Evolutionary conservation across 1,284 basidiomycete genomes (phyloP).

Genomic region (Sanghuangporus baumii): DNA sequence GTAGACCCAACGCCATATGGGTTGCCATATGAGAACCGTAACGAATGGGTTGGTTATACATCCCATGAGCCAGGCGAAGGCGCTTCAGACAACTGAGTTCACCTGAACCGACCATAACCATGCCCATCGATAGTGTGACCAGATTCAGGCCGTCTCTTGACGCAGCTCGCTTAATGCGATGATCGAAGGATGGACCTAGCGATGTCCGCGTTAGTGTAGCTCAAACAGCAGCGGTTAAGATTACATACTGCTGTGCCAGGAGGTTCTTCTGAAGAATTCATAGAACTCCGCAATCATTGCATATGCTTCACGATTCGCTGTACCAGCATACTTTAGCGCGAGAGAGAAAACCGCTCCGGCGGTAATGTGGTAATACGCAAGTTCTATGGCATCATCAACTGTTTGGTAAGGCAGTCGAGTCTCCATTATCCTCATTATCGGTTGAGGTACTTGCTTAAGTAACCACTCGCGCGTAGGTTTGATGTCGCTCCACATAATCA

Average conservation of each 20-base stretch:
- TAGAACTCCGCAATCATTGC: constrained; percentile 76
- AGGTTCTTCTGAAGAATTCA: constrained; percentile 68
- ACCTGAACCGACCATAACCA: constrained; percentile 96
- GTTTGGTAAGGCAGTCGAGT: constrained; percentile 42
- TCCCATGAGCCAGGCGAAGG: constrained; percentile 89
- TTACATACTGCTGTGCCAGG: constrained; percentile 55
- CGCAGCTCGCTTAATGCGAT: constrained; percentile 78
- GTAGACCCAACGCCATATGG: constrained; percentile 86
- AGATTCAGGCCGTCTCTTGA: constrained; percentile 87
- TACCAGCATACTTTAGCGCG: constrained; percentile 91
- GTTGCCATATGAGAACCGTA: constrained; percentile 91
- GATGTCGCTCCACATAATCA: constrained; percentile 89
- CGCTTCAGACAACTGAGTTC: constrained; percentile 87
- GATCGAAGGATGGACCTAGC: constrained; percentile 73
- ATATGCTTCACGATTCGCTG: constrained; percentile 84
- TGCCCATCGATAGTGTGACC: constrained; percentile 78
- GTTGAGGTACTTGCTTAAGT: constrained; percentile 62
- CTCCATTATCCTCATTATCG: constrained; percentile 59
- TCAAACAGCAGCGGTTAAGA: constrained; percentile 1
- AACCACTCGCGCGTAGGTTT: constrained; percentile 77
- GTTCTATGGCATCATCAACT: constrained; percentile 73
- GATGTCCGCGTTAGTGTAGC: neutral
- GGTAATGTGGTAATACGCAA: constrained; percentile 86
- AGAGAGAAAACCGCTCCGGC: constrained; percentile 90
- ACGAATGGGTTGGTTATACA: constrained; percentile 73